Evolutionary conservation across 495 filamentous ascomycete species (phyloP).

Genomic region (Aspergillus heteromorphus): DNA sequence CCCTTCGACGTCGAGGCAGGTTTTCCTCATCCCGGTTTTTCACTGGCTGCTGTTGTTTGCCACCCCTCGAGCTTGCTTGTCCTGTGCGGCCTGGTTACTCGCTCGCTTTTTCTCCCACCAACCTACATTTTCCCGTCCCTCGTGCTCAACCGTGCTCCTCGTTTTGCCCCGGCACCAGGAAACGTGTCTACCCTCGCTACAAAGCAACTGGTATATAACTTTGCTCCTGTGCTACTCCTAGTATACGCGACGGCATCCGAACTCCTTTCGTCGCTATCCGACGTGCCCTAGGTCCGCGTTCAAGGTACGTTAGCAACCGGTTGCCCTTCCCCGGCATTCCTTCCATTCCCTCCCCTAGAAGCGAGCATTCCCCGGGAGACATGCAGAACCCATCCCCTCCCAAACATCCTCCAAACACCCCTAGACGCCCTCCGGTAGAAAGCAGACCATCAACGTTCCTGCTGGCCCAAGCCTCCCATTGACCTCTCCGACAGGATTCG

Average conservation of each 20-base stretch:
- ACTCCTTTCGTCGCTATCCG: conserved; percentile 6
- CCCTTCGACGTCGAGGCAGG: conserved; percentile 4
- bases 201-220: not conserved
- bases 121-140: conserved; percentile 13
- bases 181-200: conserved; percentile 10
- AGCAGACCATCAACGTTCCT: conserved; percentile 11
- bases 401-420: conserved; percentile 20
- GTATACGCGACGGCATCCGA: conserved; percentile 14
- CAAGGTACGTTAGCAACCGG: conserved; percentile 21
- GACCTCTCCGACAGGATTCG: not conserved
- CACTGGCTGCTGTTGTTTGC: not conserved
- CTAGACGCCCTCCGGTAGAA: conserved; percentile 13
- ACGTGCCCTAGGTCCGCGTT: conserved; percentile 3
- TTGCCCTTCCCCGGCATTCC: conserved; percentile 32
- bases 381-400: conserved; percentile 10
- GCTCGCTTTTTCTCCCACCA: conserved; percentile 2
- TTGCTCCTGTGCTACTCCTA: not conserved
- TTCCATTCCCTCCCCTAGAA: conserved; percentile 23
- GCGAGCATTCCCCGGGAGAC: conserved; percentile 27
- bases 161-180: conserved; percentile 10
- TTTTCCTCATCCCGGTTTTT: not conserved
- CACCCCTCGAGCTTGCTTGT: conserved; percentile 3
- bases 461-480: not conserved
- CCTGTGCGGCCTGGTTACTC: conserved; percentile 9
- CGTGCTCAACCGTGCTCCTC: conserved; percentile 11